A percentile compares a stretch with the other conserved stretches of the same genome.
phyloP scores from a whole-genome alignment of 2,329 filamentous ascomycete species.

The Metarhizium rileyi region DNA sequence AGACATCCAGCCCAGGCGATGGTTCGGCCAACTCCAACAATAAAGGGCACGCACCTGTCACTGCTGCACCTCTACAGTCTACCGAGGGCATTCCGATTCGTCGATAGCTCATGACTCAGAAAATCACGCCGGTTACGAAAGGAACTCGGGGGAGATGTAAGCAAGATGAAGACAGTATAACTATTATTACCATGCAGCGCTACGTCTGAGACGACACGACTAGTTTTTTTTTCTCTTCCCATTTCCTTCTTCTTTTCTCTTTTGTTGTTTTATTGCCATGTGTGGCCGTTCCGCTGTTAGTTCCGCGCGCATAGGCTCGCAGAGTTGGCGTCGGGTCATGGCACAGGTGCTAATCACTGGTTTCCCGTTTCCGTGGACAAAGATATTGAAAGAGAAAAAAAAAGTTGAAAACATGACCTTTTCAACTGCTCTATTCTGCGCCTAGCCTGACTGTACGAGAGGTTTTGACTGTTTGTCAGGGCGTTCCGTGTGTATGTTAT shows the following conservation, averaged over 20 bases:
- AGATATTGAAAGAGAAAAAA: neutral
- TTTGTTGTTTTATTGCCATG: constrained; percentile 1
- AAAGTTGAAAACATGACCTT: neutral
- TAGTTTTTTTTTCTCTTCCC: neutral
- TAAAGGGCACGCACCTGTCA: constrained; percentile 30
- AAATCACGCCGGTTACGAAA: neutral
- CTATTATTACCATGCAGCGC: neutral
- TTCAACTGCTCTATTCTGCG: neutral
- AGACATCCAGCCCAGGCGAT: constrained; percentile 28
- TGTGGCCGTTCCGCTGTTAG: neutral
- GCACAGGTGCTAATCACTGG: constrained; percentile 3
- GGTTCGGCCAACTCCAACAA: constrained; percentile 13
- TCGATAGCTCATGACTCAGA: constrained; percentile 31
- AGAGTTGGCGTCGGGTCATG: constrained; percentile 7
- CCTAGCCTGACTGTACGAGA: neutral
- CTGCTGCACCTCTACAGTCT: constrained; percentile 13
- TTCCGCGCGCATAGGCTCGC: constrained; percentile 1
- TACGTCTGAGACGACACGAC: constrained; percentile 2
- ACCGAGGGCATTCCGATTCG: constrained; percentile 51
- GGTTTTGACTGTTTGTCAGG: neutral
- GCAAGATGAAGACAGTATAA: neutral
- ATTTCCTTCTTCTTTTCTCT: neutral
- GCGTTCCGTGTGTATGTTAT: neutral
- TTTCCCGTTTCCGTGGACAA: neutral
- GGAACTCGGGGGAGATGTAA: neutral